phyloP scores from a whole-genome alignment of 495 filamentous ascomycete genomes.

The Daldinia grandis region DNA sequence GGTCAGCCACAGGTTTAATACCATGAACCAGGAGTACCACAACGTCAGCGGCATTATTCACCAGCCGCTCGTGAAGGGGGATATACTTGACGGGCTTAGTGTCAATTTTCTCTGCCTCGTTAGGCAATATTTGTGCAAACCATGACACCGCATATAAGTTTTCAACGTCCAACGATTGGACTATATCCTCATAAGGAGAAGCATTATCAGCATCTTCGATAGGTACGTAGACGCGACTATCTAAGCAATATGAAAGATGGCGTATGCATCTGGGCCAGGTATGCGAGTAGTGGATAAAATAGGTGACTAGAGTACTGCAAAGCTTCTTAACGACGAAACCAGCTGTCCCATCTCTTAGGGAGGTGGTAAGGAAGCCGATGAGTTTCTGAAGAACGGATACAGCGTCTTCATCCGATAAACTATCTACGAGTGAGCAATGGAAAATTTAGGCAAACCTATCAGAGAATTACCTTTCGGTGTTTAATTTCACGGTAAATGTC shows the following conservation, averaged over 20 bases:
- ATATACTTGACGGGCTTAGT: conserved; percentile 63
- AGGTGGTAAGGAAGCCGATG: conserved; percentile 70
- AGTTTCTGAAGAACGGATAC: conserved; percentile 73
- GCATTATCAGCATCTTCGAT: conserved; percentile 60
- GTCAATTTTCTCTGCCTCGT: conserved; percentile 76
- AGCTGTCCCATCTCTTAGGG: conserved; percentile 65
- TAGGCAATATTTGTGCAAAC: conserved; percentile 76
- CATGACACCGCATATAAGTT: conserved; percentile 71
- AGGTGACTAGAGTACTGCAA: conserved; percentile 80
- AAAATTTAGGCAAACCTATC: not conserved
- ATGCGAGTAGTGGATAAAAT: conserved; percentile 75
- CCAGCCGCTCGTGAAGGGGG: conserved; percentile 57
- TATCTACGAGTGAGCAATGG: conserved; percentile 54
- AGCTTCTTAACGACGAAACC: conserved; percentile 81
- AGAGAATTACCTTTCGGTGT: conserved; percentile 72
- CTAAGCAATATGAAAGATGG: conserved; percentile 72
- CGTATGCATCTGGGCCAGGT: conserved; percentile 74
- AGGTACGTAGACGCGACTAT: conserved; percentile 57
- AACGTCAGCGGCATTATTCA: conserved; percentile 61
- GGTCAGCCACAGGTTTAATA: conserved; percentile 47
- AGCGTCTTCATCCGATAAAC: conserved; percentile 68
- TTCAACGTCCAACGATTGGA: conserved; percentile 60
- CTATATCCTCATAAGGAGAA: conserved; percentile 60
- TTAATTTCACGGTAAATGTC: conserved; percentile 92
- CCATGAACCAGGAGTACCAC: conserved; percentile 57